Base-by-base conservation (phyloP, 768 basidiomycete genomes). In the Lanmaoa pseudosensibilis region DNA sequence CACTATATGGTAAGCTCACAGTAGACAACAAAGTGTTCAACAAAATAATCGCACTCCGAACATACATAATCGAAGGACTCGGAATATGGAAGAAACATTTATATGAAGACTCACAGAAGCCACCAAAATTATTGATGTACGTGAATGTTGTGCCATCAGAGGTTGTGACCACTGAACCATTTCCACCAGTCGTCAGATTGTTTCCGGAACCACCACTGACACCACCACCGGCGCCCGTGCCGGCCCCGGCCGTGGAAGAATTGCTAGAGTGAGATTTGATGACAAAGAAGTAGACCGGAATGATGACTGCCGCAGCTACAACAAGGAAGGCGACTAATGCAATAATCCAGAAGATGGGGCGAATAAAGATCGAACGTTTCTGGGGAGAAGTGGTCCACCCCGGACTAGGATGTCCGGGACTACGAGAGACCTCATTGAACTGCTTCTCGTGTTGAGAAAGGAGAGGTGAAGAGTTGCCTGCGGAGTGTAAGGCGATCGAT, bases 91-190 rank as follows among this genome's bases (percentile, higher is more conserved):
- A 38, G 19, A 39, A 11, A 27, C 6, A 27, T 4, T 27, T 27
- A 47, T 44, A 49, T 30, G 52, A 46, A 57, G 25, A 53, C 84
- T 80, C 68, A 86, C 87, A 89, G 65, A 80, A 83, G 39, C 88
- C 88, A 34, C 85, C 91, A 67, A 91, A 89, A 19, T 80, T 73
- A 71, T 94, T 95, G 56, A 76, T 77, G 69, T 96, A 95, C 3
- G 78, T 83, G 72, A 94, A 89, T 2, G 80, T 84, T 1, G 82
- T 73, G 1, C 93, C 94, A 66, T 92, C 81, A 3, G 80, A 83
- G 19, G 78, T 75, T 9, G 78, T 83, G 50, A 93, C 73, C 5
- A 76, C 76, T 30, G 86, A 88, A 11, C 91, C 92, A 65, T 89
- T 84, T 18, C 83, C 82, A 13, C 93, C 93, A 3, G 77, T 64